Base-by-base conservation (phyloP, 345 rosid genomes). In the Corchorus olitorius region DNA sequence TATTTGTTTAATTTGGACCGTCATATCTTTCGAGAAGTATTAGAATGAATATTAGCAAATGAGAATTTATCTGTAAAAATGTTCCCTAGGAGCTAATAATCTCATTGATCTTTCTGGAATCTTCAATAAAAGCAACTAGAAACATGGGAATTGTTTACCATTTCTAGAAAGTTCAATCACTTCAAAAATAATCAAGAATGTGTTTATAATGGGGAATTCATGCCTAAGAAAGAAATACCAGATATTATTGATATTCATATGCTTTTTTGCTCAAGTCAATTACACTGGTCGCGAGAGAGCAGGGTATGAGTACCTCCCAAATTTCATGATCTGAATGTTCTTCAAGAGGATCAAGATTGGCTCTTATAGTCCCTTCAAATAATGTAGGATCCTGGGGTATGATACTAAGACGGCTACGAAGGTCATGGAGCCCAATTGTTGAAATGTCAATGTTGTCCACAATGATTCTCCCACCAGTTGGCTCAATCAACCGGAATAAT, bases 321-420 rank as follows among this genome's bases (percentile, higher is more conserved):
- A 97, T 81, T 73, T 89, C 88, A 56, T 86, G 87, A 87, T 97
- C 99, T 39, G 95, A 78, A 79, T 90, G 98, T 83, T 97, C 99
- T 79, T 87, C 95, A 77, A 97, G 98, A 53, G 98, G 99, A 77
- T 97, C 99, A 65, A 97, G 99, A 83, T 97, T 97, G 65, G 84
- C 90, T 81, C 99, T 81, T 73, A 97, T 89, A 56, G 98, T 94
- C 74, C 99, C 99, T 87, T 93, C 99, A 79, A 94, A 94, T 74
- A 97, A 82, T 53, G 97, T 92, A 60, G 99, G 99, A 86, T 97
- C 99, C 82, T 97, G 99, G 67, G 99, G 99, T 82, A 97, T 94
- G 75, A 97, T 97, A 83, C 99, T 85, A 27, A 97, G 88, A 72
- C 93, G 92, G 76, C 95, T 89, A 70, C 99, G 98, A 9, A 97